phyloP scores from a whole-genome alignment of 202 grass and related monocot genomes.

The Cymbopogon flexuosus region DNA sequence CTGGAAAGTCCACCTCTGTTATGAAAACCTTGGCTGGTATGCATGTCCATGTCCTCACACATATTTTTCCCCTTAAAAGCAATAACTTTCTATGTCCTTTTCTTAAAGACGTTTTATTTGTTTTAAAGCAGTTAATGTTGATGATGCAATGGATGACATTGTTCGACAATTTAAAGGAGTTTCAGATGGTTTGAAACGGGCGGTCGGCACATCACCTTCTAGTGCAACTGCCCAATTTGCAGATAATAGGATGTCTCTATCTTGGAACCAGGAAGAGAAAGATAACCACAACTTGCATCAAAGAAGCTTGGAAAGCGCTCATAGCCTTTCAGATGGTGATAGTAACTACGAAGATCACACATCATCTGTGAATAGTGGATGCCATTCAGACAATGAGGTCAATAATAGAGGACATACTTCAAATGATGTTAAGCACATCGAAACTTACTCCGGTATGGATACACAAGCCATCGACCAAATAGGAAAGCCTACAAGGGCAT shows the following conservation, averaged over 20 bases:
- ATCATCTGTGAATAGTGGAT: conserved; percentile 52
- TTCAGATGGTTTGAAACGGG: conserved; percentile 75
- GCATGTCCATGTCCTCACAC: conserved; percentile 19
- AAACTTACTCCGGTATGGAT: conserved; percentile 41
- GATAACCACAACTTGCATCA: conserved; percentile 46
- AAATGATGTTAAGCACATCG: conserved; percentile 42
- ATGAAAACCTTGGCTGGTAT: conserved; percentile 93
- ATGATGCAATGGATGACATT: conserved; percentile 98
- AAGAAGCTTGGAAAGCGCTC: conserved; percentile 45
- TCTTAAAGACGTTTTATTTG: conserved; percentile 27
- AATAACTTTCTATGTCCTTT: conserved; percentile 26
- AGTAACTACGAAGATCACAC: conserved; percentile 56
- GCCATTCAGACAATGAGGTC: conserved; percentile 87
- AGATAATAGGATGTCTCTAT: conserved; percentile 56
- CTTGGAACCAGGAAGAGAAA: conserved; percentile 68
- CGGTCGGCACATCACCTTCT: conserved; percentile 58
- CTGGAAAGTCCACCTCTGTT: conserved; percentile 89
- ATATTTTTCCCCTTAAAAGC: not conserved
- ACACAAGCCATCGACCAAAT: conserved; percentile 37
- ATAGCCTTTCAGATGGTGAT: conserved; percentile 88
- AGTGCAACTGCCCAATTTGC: conserved; percentile 26
- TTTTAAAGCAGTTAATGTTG: conserved; percentile 74
- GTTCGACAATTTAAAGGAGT: conserved; percentile 96
- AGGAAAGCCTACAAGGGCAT: conserved; percentile 36
- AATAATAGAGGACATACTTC: conserved; percentile 59